phyloP scores from a whole-genome alignment of 1,139 yeast species.

The Protomyces macrosporus region DNA sequence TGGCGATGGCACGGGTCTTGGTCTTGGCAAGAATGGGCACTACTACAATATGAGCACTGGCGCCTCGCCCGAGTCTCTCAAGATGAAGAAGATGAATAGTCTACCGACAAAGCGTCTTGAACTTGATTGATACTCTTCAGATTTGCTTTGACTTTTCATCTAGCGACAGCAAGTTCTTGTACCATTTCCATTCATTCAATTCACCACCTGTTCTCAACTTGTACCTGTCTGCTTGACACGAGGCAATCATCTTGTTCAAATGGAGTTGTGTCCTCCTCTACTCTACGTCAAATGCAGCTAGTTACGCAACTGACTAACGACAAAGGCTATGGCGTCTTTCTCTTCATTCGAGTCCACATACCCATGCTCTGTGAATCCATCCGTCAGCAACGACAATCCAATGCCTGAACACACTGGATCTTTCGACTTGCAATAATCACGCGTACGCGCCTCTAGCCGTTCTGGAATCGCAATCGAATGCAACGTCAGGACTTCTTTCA shows the following conservation, averaged over 20 bases:
- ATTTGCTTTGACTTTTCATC: neutral
- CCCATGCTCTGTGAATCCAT: slow-evolving; percentile 9
- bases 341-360: slow-evolving; percentile 5
- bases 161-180: neutral
- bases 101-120: neutral
- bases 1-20: neutral
- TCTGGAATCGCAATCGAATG: neutral
- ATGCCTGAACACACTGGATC: slow-evolving; percentile 19
- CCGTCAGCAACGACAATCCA: neutral
- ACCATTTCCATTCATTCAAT: neutral
- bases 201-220: neutral
- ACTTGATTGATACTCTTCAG: neutral
- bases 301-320: neutral
- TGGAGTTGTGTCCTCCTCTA: no score
- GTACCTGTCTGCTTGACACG: no score
- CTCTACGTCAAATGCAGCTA: no score
- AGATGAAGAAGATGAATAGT: neutral
- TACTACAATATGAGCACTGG: neutral
- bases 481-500: slow-evolving; percentile 4
- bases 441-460: neutral
- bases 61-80: neutral
- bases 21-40: neutral
- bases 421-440: slow-evolving; percentile 9
- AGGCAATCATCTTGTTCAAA: no score
- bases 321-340: slow-evolving; percentile 3